Evolutionary conservation across 2,329 filamentous ascomycete species (phyloP).

Genomic region (Cyphellophora attinorum): DNA sequence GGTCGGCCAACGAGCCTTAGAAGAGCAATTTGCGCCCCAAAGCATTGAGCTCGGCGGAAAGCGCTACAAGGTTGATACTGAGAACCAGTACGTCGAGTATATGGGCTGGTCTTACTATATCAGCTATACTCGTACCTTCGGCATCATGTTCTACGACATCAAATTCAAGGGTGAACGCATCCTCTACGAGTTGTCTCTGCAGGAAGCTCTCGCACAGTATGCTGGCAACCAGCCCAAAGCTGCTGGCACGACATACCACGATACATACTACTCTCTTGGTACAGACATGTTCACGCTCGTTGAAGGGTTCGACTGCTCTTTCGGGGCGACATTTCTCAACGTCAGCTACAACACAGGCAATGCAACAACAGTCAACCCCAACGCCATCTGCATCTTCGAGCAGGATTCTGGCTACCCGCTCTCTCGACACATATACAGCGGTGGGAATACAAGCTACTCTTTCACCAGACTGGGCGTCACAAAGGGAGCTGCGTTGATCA

Average conservation of each 20-base stretch:
- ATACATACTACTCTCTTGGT: constrained; percentile 24
- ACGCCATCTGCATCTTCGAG: constrained; percentile 25
- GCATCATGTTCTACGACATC: constrained; percentile 22
- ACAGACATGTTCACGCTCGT: constrained; percentile 18
- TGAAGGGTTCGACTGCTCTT: constrained; percentile 20
- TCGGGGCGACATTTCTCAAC: constrained; percentile 8
- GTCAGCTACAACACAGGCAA: constrained; percentile 5
- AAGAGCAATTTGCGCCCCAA: constrained; percentile 7
- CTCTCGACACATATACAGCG: constrained; percentile 20
- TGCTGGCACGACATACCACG: constrained; percentile 19
- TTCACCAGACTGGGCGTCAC: constrained; percentile 5
- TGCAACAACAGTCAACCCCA: constrained; percentile 8
- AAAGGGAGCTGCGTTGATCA: constrained; percentile 25
- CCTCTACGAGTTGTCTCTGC: constrained; percentile 43
- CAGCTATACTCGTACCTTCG: constrained; percentile 5
- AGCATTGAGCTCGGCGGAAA: constrained; percentile 9
- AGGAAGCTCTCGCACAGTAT: constrained; percentile 46
- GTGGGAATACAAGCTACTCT: constrained; percentile 4
- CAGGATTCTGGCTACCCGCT: constrained; percentile 19
- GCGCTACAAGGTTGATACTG: constrained; percentile 7
- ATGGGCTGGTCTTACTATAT: constrained; percentile 10
- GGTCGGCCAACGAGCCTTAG: constrained; percentile 4
- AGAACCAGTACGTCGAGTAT: constrained; percentile 8
- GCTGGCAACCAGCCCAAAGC: constrained; percentile 25
- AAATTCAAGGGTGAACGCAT: constrained; percentile 42